Conservation (phyloP, 2,329 filamentous ascomycete species). For the Paracoccidioides brasiliensis region DNA sequence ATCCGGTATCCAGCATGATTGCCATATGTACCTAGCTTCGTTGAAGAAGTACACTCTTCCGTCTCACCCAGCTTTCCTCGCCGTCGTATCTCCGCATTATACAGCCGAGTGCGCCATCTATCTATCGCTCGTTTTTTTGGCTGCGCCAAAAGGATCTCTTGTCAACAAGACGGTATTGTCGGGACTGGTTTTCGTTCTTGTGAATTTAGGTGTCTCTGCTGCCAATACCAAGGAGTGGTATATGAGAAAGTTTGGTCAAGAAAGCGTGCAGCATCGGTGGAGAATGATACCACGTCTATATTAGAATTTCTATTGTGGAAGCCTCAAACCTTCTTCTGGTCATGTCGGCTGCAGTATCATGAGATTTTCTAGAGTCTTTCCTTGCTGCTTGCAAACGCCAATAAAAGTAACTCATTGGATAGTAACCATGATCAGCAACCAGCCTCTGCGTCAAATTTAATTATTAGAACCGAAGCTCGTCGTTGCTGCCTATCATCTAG, state of each 20-base stretch:
- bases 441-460: neutral
- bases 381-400: neutral
- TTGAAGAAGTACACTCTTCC: conserved; percentile 77
- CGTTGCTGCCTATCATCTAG: conserved; percentile 15
- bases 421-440: too few relatives aligned
- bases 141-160: conserved; percentile 52
- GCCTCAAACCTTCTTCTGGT: conserved; percentile 13
- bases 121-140: conserved; percentile 57
- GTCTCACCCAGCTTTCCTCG: conserved; percentile 54
- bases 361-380: neutral
- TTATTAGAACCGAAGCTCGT: neutral
- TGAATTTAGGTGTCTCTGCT: conserved; percentile 75
- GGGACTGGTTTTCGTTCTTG: conserved; percentile 57
- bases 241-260: conserved; percentile 55
- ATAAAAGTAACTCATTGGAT: neutral
- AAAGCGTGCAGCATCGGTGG: conserved; percentile 51
- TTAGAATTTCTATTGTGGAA: conserved; percentile 11
- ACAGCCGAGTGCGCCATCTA: conserved; percentile 80
- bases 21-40: conserved; percentile 55
- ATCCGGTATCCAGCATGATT: conserved; percentile 60
- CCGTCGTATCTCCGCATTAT: conserved; percentile 78
- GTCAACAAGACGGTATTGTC: conserved; percentile 63
- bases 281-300: conserved; percentile 55
- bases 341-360: neutral
- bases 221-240: conserved; percentile 70